These are phyloP conservation scores for Echium plantagineum DNA, from an alignment of 257 asterid species.

Conservation along the genomic window DNA sequence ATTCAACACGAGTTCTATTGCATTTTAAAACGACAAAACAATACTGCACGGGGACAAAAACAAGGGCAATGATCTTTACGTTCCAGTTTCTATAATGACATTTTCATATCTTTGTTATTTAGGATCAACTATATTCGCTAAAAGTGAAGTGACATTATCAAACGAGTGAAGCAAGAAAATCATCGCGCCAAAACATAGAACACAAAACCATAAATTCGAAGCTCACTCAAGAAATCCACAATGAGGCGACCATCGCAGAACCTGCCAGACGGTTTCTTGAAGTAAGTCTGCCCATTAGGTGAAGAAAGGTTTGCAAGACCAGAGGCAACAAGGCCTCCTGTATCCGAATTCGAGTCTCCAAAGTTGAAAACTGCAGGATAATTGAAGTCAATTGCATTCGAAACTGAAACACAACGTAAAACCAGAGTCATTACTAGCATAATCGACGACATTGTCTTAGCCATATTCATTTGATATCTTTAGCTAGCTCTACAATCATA, in stretches of 20 bases:
- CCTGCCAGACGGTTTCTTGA: constrained; percentile 82
- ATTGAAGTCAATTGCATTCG: constrained; percentile 55
- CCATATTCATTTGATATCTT: constrained; percentile 26
- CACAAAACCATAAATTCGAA: background rate
- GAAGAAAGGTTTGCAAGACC: constrained; percentile 50
- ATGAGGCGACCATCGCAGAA: constrained; percentile 83
- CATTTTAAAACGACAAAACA: too few species aligned
- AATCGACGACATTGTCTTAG: constrained; percentile 20
- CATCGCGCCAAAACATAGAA: too few species aligned
- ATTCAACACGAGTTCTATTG: background rate
- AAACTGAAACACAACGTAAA: constrained; percentile 17
- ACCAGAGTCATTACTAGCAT: constrained; percentile 19
- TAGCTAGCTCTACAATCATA: background rate
- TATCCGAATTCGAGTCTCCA: constrained; percentile 98
- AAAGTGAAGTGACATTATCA: too few species aligned
- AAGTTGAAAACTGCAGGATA: constrained; percentile 91
- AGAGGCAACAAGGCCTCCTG: constrained; percentile 70
- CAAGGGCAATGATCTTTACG: background rate
- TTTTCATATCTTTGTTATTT: too few species aligned
- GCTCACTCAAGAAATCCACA: constrained; percentile 59
- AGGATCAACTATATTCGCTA: too few species aligned
- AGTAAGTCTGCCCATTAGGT: constrained; percentile 75
- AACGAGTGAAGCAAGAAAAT: too few species aligned
- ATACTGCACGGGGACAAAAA: background rate
- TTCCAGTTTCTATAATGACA: too few species aligned